Evolutionary conservation across 192 early-diverging fungal species (phyloP).

Genomic region (Helicostylum pulchrum): DNA sequence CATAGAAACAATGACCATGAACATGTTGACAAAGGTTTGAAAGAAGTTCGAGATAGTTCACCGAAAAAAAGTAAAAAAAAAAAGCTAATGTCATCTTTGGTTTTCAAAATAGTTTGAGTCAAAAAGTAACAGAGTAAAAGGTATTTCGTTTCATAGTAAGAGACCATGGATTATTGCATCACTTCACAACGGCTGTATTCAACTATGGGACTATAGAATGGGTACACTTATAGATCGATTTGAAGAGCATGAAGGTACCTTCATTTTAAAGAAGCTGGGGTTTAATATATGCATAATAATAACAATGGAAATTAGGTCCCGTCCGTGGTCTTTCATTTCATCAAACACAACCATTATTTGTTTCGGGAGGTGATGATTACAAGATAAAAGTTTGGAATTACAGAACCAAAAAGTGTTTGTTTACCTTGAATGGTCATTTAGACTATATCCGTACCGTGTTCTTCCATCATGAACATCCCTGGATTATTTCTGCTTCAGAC

Average conservation of each 20-base stretch:
- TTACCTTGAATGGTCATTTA: constrained; percentile 95
- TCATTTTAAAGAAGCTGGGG: neutral
- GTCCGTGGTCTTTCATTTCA: constrained; percentile 97
- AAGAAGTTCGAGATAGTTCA: too few relatives aligned
- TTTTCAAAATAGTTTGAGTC: constrained; percentile 82
- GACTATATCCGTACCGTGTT: constrained; percentile 96
- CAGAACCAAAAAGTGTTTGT: constrained; percentile 92
- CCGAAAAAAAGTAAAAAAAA: too few relatives aligned
- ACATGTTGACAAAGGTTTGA: too few relatives aligned
- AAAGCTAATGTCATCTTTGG: too few relatives aligned
- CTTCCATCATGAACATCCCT: constrained; percentile 98
- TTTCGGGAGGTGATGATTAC: constrained; percentile 98
- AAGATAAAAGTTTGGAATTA: constrained; percentile 99
- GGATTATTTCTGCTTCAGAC: constrained; percentile 95
- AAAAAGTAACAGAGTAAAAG: constrained; percentile 97
- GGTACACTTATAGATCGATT: constrained; percentile 96
- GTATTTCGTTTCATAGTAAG: constrained; percentile 93
- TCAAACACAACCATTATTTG: constrained; percentile 93
- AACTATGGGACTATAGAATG: constrained; percentile 99
- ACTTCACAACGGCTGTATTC: constrained; percentile 95
- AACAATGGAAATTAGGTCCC: constrained; percentile 63
- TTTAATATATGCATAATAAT: neutral
- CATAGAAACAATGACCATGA: too few relatives aligned
- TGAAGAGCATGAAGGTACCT: constrained; percentile 97
- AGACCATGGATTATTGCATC: constrained; percentile 98